Base-by-base conservation (phyloP, 2,329 filamentous ascomycete species). In the Boeremia exigua region DNA sequence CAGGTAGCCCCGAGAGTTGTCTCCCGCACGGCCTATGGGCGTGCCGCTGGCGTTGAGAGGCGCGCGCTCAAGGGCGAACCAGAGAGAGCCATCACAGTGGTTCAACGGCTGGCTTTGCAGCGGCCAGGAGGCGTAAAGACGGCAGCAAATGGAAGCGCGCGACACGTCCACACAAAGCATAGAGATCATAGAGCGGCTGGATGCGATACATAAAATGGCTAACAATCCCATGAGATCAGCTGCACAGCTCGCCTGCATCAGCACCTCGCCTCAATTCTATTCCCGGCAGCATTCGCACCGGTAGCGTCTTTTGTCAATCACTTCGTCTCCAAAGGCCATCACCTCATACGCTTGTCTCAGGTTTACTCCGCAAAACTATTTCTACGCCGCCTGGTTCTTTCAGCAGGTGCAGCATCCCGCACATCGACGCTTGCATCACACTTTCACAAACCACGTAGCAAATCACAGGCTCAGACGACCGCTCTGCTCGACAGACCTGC, bases 131-230 rank as follows among this genome's bases (percentile, higher is more conserved):
- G 60, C 64, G 44, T 60, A 56, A 61, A 51, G 47, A 58, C 45
- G 61, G 62, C 58, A 68, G 62, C 60, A 62, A 62, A 50, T 65
- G 71, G 68, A 74, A 74, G 72, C 72, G 72, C 73, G 73, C 73
- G 73, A 72, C 67, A 67, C 66, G 56, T 59, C 53, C 29, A 59
- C 48, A 36, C 64, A 66, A 23, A 66, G 55, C 59, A 61, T 60
- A 66, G 54, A 64, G 54, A 61, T 65, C 61, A 60, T 52, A 66
- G 69, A 72, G 72, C 72, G 72, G 70, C 60, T 75, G 69, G 65
- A 63, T 59, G 56, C 66, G 65, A 60, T 64, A 67, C 65, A 75
- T 73, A 74, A 72, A 72, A 63, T 68, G 65, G 47, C 53, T 61
- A 58, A 45, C 47, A 50, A 61, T 64, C 66, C 65, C 65, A 64